A percentile compares a stretch with the other conserved stretches of the same genome.
phyloP scores from a whole-genome alignment of 1,284 basidiomycete species.

The Takashimella koratensis region DNA sequence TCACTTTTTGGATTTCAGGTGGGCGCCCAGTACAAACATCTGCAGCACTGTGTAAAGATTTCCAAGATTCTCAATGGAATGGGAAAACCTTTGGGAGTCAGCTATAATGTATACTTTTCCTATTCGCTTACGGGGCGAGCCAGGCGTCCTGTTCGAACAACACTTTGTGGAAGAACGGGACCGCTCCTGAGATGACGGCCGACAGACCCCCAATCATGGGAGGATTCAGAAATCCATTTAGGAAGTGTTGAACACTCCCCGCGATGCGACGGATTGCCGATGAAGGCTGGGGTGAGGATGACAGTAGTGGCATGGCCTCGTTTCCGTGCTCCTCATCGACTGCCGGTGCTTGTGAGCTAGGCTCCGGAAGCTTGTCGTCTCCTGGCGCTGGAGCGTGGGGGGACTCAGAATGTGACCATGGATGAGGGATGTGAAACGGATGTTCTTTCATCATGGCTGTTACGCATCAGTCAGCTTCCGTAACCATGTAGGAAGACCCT shows the following conservation, averaged over 20 bases:
- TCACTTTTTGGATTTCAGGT: slow-evolving; percentile 23
- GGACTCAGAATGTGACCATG: slow-evolving; percentile 23
- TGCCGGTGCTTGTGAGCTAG: not conserved
- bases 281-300: not conserved
- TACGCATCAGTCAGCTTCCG: not conserved
- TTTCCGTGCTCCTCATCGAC: not conserved
- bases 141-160: slow-evolving; percentile 30
- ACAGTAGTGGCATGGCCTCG: not conserved
- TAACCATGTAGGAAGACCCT: slow-evolving; percentile 4
- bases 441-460: slow-evolving; percentile 19
- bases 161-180: slow-evolving; percentile 31
- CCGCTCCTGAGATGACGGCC: slow-evolving; percentile 36
- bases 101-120: no score
- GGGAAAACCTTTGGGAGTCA: slow-evolving; percentile 16
- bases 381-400: slow-evolving; percentile 10
- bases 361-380: not conserved
- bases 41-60: slow-evolving; percentile 42
- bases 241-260: slow-evolving; percentile 10
- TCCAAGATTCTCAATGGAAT: slow-evolving; percentile 34
- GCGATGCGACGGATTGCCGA: not conserved
- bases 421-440: slow-evolving; percentile 10
- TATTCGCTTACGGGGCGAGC: slow-evolving; percentile 27
- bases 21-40: slow-evolving; percentile 39
- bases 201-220: slow-evolving; percentile 39
- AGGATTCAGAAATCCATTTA: slow-evolving; percentile 28